Evolutionary conservation across 2,329 filamentous ascomycete species (phyloP).

Genomic region (Paecilomyces formosus): DNA sequence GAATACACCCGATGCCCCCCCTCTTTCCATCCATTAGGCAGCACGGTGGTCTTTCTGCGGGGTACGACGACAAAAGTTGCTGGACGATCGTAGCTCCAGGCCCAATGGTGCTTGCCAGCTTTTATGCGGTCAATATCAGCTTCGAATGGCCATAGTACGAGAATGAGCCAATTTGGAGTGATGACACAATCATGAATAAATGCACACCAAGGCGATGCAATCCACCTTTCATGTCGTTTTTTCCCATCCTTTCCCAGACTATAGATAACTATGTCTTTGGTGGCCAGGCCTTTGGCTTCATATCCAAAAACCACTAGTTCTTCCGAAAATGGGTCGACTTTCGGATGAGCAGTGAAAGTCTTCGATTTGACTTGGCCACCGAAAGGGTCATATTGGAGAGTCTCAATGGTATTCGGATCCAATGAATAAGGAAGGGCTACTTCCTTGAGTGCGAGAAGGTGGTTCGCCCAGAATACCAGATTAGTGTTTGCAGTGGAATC

Average conservation of each 20-base stretch:
- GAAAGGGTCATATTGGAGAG: not conserved
- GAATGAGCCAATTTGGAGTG: not conserved
- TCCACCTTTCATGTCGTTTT: not conserved
- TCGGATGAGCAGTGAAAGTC: not conserved
- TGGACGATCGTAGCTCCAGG: not conserved
- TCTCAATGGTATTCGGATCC: not conserved
- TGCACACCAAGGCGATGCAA: not conserved
- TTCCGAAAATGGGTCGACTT: not conserved
- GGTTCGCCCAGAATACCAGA: not conserved
- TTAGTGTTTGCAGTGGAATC: not conserved
- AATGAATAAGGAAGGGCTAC: not conserved
- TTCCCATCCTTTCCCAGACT: not conserved
- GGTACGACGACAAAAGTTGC: not conserved
- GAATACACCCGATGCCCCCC: not conserved
- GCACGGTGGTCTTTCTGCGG: no score
- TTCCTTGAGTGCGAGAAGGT: not conserved
- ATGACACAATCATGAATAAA: not conserved
- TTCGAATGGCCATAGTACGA: not conserved
- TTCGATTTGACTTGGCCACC: not conserved
- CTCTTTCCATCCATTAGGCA: not conserved
- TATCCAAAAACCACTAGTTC: not conserved
- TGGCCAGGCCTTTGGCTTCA: not conserved
- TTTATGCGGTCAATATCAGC: not conserved
- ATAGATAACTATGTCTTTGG: not conserved
- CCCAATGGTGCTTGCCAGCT: not conserved